phyloP scores from a whole-genome alignment of 2,329 filamentous ascomycete genomes.

The Alternaria panax region DNA sequence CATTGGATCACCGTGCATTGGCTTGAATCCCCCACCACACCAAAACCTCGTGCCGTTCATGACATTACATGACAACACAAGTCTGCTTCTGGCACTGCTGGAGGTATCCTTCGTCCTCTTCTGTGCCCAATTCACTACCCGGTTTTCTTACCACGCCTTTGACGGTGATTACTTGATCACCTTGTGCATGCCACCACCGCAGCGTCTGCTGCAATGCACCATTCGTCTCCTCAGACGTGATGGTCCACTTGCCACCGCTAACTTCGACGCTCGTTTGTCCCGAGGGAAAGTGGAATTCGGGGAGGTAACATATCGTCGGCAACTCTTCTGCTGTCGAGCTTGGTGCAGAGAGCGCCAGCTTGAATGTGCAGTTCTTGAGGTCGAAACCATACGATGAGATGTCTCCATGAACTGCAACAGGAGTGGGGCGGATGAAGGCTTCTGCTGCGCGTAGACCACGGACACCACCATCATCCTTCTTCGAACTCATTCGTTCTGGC shows the following conservation, averaged over 20 bases:
- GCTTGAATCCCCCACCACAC: constrained; percentile 17
- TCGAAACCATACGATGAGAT: constrained; percentile 81
- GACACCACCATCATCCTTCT: constrained; percentile 34
- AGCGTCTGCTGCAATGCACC: constrained; percentile 76
- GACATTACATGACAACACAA: constrained; percentile 54
- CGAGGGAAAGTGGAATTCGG: constrained; percentile 89
- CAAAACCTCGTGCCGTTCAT: constrained; percentile 3
- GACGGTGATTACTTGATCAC: constrained; percentile 80
- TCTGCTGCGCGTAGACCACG: constrained; percentile 86
- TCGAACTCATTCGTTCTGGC: constrained; percentile 57
- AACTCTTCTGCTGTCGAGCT: constrained; percentile 66
- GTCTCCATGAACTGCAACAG: constrained; percentile 75
- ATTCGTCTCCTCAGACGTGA: constrained; percentile 75
- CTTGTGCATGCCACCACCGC: constrained; percentile 91
- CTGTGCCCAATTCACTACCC: constrained; percentile 57
- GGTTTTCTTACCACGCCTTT: constrained; percentile 73
- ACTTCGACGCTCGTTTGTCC: constrained; percentile 75
- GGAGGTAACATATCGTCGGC: constrained; percentile 85
- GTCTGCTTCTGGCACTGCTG: constrained; percentile 63
- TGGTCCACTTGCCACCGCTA: constrained; percentile 88
- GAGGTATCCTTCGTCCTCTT: constrained; percentile 80
- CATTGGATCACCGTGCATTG: constrained; percentile 33
- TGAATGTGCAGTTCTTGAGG: constrained; percentile 78
- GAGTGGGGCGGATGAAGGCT: constrained; percentile 87
- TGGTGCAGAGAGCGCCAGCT: constrained; percentile 70